phyloP scores from a whole-genome alignment of 2,329 filamentous ascomycete genomes.

The Aspergillus phoenicis region DNA sequence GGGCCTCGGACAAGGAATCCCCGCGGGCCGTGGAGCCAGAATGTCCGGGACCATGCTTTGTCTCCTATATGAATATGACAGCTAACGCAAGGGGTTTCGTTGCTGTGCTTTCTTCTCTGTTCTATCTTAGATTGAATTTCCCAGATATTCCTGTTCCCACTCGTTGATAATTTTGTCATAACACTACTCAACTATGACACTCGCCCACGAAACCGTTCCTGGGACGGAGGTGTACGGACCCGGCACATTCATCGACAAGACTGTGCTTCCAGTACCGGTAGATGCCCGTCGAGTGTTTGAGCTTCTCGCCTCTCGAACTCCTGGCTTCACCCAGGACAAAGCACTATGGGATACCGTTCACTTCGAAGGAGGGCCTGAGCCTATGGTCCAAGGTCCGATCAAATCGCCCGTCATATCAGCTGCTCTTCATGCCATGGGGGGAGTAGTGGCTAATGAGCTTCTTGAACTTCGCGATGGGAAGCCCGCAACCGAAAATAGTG shows the following conservation, averaged over 20 bases:
- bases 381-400: constrained; percentile 48
- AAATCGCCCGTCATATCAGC: constrained; percentile 48
- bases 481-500: constrained; percentile 12
- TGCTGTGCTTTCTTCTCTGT: background rate
- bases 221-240: constrained; percentile 41
- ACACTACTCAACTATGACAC: background rate
- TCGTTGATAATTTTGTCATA: background rate
- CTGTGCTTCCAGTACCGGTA: constrained; percentile 40
- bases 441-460: constrained; percentile 47
- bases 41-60: background rate
- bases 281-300: constrained; percentile 45
- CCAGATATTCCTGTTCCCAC: too few relatives aligned
- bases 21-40: background rate
- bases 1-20: background rate
- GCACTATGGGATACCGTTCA: constrained; percentile 34
- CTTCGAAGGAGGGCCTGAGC: constrained; percentile 44
- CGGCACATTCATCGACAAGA: constrained; percentile 44
- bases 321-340: constrained; percentile 43
- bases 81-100: background rate
- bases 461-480: constrained; percentile 28
- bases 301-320: constrained; percentile 41
- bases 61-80: background rate
- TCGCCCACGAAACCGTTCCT: constrained; percentile 18
- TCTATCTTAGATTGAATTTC: background rate
- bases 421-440: constrained; percentile 49